A percentile compares a stretch with the other conserved stretches of the same genome.
Conservation (phyloP, 2,329 filamentous ascomycete genomes). For the Apiospora koreana region DNA sequence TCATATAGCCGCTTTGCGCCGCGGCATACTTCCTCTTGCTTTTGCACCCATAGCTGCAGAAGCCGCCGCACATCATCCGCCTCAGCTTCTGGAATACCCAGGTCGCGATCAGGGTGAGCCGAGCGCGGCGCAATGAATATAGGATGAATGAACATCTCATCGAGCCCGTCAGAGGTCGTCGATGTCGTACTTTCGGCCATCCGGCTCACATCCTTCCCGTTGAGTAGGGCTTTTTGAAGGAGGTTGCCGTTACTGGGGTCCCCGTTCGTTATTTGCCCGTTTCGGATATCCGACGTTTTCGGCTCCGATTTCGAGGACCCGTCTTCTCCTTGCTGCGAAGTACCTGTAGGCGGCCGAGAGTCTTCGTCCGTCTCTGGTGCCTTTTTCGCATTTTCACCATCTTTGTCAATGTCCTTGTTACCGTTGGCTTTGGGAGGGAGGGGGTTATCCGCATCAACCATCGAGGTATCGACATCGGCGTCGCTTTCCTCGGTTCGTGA, state of each 20-base stretch:
- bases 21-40: conserved; percentile 81
- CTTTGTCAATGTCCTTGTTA: conserved; percentile 15
- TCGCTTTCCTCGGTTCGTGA: conserved; percentile 13
- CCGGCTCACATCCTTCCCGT: conserved; percentile 19
- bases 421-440: conserved; percentile 17
- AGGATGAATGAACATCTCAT: conserved; percentile 67
- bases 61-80: conserved; percentile 77
- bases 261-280: conserved; percentile 16
- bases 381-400: background rate
- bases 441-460: conserved; percentile 32
- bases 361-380: background rate
- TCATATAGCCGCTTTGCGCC: conserved; percentile 68
- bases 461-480: conserved; percentile 22
- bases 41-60: conserved; percentile 77
- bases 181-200: conserved; percentile 25
- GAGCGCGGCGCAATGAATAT: conserved; percentile 68
- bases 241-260: background rate
- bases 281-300: background rate
- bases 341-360: background rate
- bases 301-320: background rate
- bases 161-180: conserved; percentile 43
- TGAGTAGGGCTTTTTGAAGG: conserved; percentile 17
- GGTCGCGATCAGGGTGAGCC: conserved; percentile 66
- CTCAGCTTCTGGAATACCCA: conserved; percentile 71
- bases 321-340: background rate